Conservation (phyloP, 352 stramenopile species). For the Phytophthora cajani region DNA sequence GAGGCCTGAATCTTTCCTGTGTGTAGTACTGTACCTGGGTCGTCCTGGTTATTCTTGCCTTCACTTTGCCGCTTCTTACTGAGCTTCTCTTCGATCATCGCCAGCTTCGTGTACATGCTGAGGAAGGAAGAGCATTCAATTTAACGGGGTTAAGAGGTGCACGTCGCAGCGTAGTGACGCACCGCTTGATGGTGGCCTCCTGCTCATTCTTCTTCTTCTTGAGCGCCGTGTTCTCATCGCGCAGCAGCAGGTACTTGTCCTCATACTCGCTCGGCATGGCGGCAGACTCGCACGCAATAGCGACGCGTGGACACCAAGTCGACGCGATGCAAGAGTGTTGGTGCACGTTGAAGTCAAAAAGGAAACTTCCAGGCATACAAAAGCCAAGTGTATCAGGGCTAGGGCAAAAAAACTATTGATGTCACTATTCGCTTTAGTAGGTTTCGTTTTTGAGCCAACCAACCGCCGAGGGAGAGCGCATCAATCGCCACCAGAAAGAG, state of each 20-base stretch:
- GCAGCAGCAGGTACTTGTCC: constrained; percentile 84
- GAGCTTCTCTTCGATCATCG: constrained; percentile 87
- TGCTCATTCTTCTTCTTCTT: constrained; percentile 94
- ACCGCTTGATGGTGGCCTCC: constrained; percentile 90
- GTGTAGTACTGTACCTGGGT: constrained; percentile 35
- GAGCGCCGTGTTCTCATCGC: constrained; percentile 85
- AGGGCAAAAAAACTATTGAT: not conserved
- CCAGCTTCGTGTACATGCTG: constrained; percentile 91
- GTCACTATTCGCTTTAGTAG: constrained; percentile 26
- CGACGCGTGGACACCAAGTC: not conserved
- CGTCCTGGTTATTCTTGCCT: constrained; percentile 67
- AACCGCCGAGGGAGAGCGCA: constrained; percentile 34
- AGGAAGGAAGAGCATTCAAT: not conserved
- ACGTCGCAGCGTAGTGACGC: not conserved
- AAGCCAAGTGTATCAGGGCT: constrained; percentile 2
- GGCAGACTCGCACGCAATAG: not conserved
- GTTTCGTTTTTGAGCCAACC: constrained; percentile 36
- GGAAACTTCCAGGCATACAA: constrained; percentile 28
- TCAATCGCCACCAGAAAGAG: constrained; percentile 29
- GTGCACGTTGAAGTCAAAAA: constrained; percentile 23
- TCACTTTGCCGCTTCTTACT: constrained; percentile 72
- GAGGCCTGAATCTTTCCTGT: not conserved
- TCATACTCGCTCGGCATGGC: constrained; percentile 74
- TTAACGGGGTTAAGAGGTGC: not conserved
- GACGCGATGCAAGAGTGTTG: constrained; percentile 3